phyloP scores from a whole-genome alignment of 306 rosid species.

The Erythrophleum fordii region DNA sequence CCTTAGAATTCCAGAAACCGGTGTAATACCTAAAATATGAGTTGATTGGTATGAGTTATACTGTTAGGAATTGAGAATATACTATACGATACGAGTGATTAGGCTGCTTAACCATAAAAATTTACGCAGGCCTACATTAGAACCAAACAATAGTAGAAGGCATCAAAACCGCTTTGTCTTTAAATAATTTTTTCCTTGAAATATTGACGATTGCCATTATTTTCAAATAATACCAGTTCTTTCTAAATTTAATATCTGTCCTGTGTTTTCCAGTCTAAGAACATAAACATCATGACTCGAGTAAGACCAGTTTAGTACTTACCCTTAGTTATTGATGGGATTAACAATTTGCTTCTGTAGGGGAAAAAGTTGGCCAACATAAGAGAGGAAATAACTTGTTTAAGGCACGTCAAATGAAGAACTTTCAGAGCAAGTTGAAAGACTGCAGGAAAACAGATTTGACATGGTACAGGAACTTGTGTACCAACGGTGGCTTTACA shows the following conservation, averaged over 20 bases:
- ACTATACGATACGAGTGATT: neutral
- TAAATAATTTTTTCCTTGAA: neutral
- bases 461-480: conserved; percentile 56
- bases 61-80: neutral
- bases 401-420: conserved; percentile 44
- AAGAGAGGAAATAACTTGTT: conserved; percentile 38
- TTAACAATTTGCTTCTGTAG: conserved; percentile 26
- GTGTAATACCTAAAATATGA: neutral
- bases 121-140: neutral
- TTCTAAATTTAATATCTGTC: neutral
- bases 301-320: neutral
- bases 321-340: neutral
- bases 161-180: neutral
- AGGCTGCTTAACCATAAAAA: neutral
- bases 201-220: neutral
- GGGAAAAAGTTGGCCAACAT: conserved; percentile 22
- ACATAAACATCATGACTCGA: neutral
- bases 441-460: conserved; percentile 45
- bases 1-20: neutral
- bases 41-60: neutral
- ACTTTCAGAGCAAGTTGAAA: conserved; percentile 44
- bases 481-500: conserved; percentile 54
- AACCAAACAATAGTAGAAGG: neutral
- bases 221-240: neutral
- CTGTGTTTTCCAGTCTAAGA: neutral